Evolutionary conservation across 2,329 filamentous ascomycete genomes (phyloP).

Genomic region (Hypoxylon sp.): DNA sequence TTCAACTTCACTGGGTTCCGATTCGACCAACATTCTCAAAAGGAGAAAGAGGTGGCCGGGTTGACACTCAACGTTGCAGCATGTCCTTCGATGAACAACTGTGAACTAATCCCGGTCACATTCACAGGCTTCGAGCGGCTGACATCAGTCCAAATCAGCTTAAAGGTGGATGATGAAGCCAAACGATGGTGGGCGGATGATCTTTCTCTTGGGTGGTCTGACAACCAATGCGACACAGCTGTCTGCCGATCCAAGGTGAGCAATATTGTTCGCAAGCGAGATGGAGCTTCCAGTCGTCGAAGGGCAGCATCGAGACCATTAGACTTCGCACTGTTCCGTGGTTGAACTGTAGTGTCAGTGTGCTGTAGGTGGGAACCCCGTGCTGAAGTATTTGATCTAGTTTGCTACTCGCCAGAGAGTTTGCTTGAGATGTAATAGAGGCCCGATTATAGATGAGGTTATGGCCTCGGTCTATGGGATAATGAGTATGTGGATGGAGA

Average conservation of each 20-base stretch:
- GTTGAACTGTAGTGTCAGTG: constrained; percentile 29
- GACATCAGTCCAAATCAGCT: constrained; percentile 58
- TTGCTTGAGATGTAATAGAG: constrained; percentile 48
- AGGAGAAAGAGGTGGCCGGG: constrained; percentile 38
- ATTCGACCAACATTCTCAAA: constrained; percentile 42
- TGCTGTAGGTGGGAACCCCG: constrained; percentile 29
- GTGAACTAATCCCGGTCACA: constrained; percentile 45
- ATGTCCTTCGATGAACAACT: constrained; percentile 44
- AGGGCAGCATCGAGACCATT: constrained; percentile 39
- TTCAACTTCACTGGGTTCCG: constrained; percentile 53
- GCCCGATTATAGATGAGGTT: constrained; percentile 36
- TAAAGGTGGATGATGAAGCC: constrained; percentile 57
- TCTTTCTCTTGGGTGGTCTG: constrained; percentile 60
- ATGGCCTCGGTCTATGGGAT: constrained; percentile 44
- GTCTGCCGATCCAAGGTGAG: constrained; percentile 57
- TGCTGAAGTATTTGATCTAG: constrained; percentile 33
- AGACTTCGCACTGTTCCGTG: constrained; percentile 42
- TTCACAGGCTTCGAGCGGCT: constrained; percentile 48
- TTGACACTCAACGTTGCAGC: constrained; percentile 47
- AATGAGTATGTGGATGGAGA: constrained; percentile 44
- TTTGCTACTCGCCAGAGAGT: constrained; percentile 44
- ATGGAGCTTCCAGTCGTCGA: constrained; percentile 35
- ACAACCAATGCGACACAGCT: constrained; percentile 59
- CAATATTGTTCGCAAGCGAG: constrained; percentile 49
- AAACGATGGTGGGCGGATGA: constrained; percentile 65